phyloP scores from a whole-genome alignment of 2,329 filamentous ascomycete genomes.

The Atkinsonella hypoxylon region DNA sequence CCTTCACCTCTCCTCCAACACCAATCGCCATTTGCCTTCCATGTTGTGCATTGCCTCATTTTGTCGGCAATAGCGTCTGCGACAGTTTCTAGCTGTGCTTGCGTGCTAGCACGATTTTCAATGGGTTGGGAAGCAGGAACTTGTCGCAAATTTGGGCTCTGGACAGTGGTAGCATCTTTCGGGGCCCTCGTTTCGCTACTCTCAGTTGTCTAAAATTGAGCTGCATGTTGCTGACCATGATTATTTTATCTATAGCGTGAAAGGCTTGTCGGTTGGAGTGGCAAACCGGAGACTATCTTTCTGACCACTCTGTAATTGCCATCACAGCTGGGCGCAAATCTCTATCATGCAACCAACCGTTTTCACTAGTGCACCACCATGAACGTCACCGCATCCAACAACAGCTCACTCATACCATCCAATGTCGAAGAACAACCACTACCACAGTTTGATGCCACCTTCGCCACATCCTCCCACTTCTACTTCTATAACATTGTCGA shows the following conservation, averaged over 20 bases:
- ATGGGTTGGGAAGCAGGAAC: not conserved
- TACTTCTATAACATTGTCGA: constrained; percentile 23
- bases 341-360: not conserved
- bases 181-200: constrained; percentile 4
- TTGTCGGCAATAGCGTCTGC: not conserved
- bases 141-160: not conserved
- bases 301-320: no score
- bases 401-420: constrained; percentile 1
- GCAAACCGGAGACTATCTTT: no score
- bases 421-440: not conserved
- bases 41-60: constrained; percentile 1
- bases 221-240: constrained; percentile 22
- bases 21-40: constrained; percentile 1
- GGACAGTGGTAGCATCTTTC: not conserved
- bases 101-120: not conserved
- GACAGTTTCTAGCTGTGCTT: not conserved
- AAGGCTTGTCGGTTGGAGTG: constrained; percentile 39
- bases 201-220: constrained; percentile 4
- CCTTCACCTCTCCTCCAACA: constrained; percentile 4
- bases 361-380: not conserved
- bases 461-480: constrained; percentile 10
- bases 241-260: constrained; percentile 43
- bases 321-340: not conserved
- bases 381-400: not conserved
- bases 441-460: constrained; percentile 12